A percentile compares a stretch with the other conserved stretches of the same genome.
Evolutionary conservation across 352 stramenopile species (phyloP).

Genomic region (Lagenidium giganteum): DNA sequence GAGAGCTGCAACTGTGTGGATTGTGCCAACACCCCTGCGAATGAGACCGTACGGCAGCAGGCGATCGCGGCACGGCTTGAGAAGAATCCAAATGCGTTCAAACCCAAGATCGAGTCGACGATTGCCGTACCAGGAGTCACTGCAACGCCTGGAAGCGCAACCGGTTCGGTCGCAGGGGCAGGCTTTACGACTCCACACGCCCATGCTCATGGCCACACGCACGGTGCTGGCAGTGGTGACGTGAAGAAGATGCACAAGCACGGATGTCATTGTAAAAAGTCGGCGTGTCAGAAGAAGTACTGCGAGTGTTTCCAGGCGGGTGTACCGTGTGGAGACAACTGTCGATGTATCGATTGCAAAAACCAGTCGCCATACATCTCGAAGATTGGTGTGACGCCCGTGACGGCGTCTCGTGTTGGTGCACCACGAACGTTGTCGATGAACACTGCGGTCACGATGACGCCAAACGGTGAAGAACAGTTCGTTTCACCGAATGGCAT

Average conservation of each 20-base stretch:
- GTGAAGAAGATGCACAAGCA: constrained; percentile 89
- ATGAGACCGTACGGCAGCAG: constrained; percentile 64
- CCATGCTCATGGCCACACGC: neutral
- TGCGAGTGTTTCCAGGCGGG: constrained; percentile 96
- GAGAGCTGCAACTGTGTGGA: constrained; percentile 89
- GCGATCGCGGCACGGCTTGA: constrained; percentile 88
- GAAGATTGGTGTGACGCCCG: constrained; percentile 17
- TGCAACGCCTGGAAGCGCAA: no score
- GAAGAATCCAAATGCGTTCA: constrained; percentile 95
- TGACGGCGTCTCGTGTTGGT: constrained; percentile 18
- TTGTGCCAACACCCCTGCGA: constrained; percentile 87
- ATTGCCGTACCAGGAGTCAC: no score
- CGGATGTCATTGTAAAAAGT: constrained; percentile 96
- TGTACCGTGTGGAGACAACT: constrained; percentile 83
- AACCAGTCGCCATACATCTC: constrained; percentile 54
- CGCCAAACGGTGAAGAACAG: constrained; percentile 5
- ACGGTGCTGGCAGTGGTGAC: constrained; percentile 6
- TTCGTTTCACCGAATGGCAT: constrained; percentile 66
- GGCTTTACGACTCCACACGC: constrained; percentile 16
- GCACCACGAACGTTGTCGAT: constrained; percentile 25
- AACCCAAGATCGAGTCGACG: constrained; percentile 90
- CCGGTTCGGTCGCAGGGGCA: neutral
- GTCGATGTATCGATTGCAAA: constrained; percentile 87
- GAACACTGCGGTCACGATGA: constrained; percentile 8
- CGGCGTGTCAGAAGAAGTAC: constrained; percentile 97